A percentile compares a stretch with the other conserved stretches of the same genome.
Conservation (phyloP, 2,329 filamentous ascomycete genomes). For the Chalaropsis thielavioides region DNA sequence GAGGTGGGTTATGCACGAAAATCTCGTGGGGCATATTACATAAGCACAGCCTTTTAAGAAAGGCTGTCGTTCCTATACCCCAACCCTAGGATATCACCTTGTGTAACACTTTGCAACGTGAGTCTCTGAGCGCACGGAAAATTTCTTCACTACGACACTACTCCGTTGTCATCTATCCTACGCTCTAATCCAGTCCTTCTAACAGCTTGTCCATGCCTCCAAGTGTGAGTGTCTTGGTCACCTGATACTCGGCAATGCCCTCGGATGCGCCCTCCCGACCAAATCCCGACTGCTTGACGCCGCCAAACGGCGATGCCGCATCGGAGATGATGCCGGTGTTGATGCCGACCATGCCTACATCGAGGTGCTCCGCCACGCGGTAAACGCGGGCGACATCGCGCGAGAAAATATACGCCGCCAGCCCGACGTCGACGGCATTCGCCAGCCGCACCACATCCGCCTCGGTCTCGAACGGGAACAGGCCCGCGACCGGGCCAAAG, state of each 20-base stretch:
- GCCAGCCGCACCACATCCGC: constrained; percentile 74
- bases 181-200: constrained; percentile 24
- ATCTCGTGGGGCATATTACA: constrained; percentile 15
- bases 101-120: neutral
- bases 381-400: constrained; percentile 43
- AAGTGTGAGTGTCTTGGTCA: constrained; percentile 50
- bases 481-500: constrained; percentile 80
- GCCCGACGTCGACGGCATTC: constrained; percentile 68
- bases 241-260: constrained; percentile 61
- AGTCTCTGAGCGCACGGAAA: too few relatives aligned
- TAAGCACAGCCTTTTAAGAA: constrained; percentile 12
- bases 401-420: constrained; percentile 90
- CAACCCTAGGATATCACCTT: neutral
- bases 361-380: constrained; percentile 52
- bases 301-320: constrained; percentile 52
- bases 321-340: constrained; percentile 59
- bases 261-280: constrained; percentile 66
- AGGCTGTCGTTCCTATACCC: constrained; percentile 9
- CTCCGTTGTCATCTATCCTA: neutral
- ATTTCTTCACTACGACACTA: too few relatives aligned
- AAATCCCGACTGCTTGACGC: constrained; percentile 70
- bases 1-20: constrained; percentile 7
- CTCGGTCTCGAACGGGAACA: constrained; percentile 82
- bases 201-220: constrained; percentile 43
- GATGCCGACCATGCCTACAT: constrained; percentile 78